These are phyloP conservation scores for Russula emetica DNA, from an alignment of 768 basidiomycete species.

Conservation along the genomic window DNA sequence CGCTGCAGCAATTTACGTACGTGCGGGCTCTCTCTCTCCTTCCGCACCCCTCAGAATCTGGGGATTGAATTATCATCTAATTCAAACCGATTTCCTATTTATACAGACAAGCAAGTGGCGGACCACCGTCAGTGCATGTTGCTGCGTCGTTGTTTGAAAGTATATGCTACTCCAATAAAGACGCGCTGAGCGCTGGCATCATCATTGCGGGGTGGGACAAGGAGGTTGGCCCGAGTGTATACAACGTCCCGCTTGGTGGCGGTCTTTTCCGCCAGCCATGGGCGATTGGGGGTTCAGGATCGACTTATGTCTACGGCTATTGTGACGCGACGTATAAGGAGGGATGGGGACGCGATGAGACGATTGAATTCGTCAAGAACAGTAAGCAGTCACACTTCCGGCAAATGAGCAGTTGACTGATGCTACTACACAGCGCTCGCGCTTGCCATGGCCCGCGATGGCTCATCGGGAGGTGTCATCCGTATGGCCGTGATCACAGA, in stretches of 20 bases:
- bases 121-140: constrained; percentile 71
- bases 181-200: constrained; percentile 82
- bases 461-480: constrained; percentile 95
- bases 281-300: constrained; percentile 98
- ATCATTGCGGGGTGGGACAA: constrained; percentile 99
- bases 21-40: constrained; percentile 29
- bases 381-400: constrained; percentile 50
- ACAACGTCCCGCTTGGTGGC: constrained; percentile 95
- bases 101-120: constrained; percentile 47
- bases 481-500: constrained; percentile 97
- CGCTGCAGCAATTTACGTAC: constrained; percentile 72
- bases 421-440: constrained; percentile 60
- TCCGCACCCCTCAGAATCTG: constrained; percentile 1
- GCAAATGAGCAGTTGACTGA: not conserved
- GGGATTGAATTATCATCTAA: constrained; percentile 5
- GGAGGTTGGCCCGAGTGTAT: constrained; percentile 85
- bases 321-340: constrained; percentile 98
- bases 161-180: constrained; percentile 93
- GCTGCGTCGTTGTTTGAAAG: constrained; percentile 82
- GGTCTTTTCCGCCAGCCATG: constrained; percentile 96
- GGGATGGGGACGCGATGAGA: constrained; percentile 86
- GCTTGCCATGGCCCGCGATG: constrained; percentile 96
- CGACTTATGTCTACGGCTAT: constrained; percentile 97
- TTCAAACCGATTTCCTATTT: not conserved
- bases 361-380: constrained; percentile 91